Evolutionary conservation across 148 eudicot species (phyloP).

Genomic region (Gaultheria prostrata): DNA sequence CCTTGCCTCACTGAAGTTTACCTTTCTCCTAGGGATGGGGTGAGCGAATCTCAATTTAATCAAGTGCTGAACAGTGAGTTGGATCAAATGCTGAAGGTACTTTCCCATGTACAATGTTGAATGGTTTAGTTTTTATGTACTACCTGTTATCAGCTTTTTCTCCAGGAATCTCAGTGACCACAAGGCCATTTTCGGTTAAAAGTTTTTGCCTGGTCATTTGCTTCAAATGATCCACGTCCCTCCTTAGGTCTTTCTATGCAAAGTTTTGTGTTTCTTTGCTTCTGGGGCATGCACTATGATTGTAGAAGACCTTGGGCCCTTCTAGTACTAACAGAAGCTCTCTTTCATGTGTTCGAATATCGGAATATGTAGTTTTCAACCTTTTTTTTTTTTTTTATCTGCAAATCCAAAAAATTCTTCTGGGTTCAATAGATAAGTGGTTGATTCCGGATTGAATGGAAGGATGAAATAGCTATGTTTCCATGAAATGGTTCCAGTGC

Average conservation of each 20-base stretch:
- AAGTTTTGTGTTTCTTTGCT: background rate
- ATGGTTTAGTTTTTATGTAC: background rate
- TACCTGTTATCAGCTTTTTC: background rate
- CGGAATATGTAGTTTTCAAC: background rate
- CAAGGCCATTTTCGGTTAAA: no score
- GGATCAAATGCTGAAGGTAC: constrained; percentile 86
- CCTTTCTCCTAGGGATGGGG: constrained; percentile 68
- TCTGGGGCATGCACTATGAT: background rate
- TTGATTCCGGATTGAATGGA: background rate
- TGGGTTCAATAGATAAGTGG: background rate
- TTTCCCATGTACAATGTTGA: constrained; percentile 4
- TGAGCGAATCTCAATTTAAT: constrained; percentile 74
- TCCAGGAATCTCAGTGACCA: background rate
- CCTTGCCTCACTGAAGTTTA: constrained; percentile 7
- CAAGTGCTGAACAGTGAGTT: constrained; percentile 79
- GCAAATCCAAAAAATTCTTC: background rate
- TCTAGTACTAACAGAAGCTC: background rate
- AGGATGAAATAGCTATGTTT: background rate
- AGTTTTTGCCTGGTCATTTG: background rate
- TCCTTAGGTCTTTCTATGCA: background rate
- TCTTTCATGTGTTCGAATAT: background rate
- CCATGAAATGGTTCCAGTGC: background rate
- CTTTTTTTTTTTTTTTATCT: background rate
- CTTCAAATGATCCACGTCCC: background rate
- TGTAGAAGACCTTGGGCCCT: constrained; percentile 8